Evolutionary conservation across 345 rosid genomes (phyloP), one percentile per base, ranked within the genome.

Genomic region (Eucalyptus cloeziana): DNA sequence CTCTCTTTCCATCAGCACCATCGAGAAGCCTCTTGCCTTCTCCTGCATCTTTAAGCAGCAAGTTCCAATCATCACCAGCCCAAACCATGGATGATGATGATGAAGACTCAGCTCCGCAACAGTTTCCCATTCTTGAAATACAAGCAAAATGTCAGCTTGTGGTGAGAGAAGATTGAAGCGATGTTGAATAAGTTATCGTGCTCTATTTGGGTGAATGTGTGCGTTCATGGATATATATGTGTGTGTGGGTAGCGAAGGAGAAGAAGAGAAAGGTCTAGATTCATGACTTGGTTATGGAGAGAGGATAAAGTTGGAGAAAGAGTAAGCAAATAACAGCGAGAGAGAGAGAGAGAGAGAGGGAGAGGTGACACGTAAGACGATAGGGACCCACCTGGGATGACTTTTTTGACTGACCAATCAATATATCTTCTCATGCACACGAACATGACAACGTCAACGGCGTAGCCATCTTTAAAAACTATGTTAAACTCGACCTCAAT

Each of bases 51-150:
- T 51, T 33, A 62, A 60, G 50, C 87, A 43, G 4, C 88, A 90
- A 4, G 50, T 92, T 71, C 94, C 95, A 93, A 16, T 93, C 93
- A 11, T 93, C 94, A 14, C 90, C 94, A n/a, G 79, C 92, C 92
- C 93, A 90, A 16, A 71, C 89, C 88, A 6, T 64, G 54, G 89
- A 51, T 17, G 92, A 89, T 7, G 92, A 76, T 6, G 81, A 8
- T 10, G 81, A 71, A 21, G 83, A 37, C 24, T 80, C 86, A 7
- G 76, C 54, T 31, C 49, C 85, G 71, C 90, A 49, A 86, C 94
- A 94, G 43, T 95, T 95, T 64, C 96, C 95, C 96, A 95, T 95
- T 10, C 47, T 21, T 40, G 83, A 76, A 40, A 76, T 37, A 76
- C 43, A 25, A 40, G 83, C 83, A 76, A 11, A 40, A 24, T 40